Evolutionary conservation across 2,329 filamentous ascomycete genomes (phyloP).

Genomic region (Aspergillus fischeri): DNA sequence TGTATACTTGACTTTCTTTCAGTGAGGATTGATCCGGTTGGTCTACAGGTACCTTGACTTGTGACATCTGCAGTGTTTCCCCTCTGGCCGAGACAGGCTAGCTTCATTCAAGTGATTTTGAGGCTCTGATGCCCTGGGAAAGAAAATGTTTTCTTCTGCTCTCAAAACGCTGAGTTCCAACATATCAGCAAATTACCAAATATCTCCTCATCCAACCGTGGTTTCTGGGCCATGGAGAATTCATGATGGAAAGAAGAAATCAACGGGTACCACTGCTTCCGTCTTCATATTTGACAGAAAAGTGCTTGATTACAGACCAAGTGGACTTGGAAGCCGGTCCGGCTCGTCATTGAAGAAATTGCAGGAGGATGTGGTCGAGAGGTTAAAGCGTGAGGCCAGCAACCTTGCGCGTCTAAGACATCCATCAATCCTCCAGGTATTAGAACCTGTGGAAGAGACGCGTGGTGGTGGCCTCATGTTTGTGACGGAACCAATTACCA

Average conservation of each 20-base stretch:
- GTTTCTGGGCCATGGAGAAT: conserved; percentile 94
- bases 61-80: neutral
- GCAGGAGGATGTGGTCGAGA: conserved; percentile 85
- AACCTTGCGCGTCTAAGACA: conserved; percentile 84
- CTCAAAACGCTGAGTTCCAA: conserved; percentile 93
- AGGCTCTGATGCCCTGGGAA: neutral
- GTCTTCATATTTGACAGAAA: conserved; percentile 95
- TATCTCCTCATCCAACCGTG: conserved; percentile 71
- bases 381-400: conserved; percentile 86
- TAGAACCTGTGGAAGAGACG: conserved; percentile 93
- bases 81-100: neutral
- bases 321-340: conserved; percentile 57
- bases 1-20: neutral
- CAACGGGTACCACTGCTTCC: conserved; percentile 80
- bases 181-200: conserved; percentile 85
- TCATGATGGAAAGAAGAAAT: conserved; percentile 95
- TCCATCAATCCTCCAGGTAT: conserved; percentile 85
- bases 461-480: conserved; percentile 90
- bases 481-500: conserved; percentile 85
- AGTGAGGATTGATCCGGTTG: neutral
- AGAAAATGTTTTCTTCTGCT: conserved; percentile 82
- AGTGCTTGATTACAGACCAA: conserved; percentile 66
- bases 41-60: neutral
- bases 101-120: neutral
- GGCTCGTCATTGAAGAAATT: conserved; percentile 70